Base-by-base conservation (phyloP, 148 eudicot genomes). In the Rhododendron molle region DNA sequence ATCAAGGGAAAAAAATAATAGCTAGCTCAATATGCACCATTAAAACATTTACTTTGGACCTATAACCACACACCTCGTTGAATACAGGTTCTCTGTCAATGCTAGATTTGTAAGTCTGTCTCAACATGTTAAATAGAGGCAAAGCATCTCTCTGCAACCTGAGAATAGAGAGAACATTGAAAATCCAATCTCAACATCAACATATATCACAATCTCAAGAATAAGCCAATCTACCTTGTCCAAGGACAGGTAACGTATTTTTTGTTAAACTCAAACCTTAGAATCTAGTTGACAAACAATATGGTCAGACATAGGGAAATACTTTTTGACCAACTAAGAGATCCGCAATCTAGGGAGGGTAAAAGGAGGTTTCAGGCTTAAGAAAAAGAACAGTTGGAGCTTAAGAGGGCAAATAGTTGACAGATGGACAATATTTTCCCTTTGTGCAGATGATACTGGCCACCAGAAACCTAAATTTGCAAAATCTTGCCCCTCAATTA, bases 71-170 rank as follows among this genome's bases (percentile, higher is more conserved):
- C 18, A 95, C 99, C 94, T 96, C 99, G 58, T 92, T 87, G 78
- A 93, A 91, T 20, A 89, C 40, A 78, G 99, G 92, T 62, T 96
- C 99, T 85, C 94, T 89, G 78, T 95, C 92, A 83, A 95, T 91
- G 88, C 91, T 88, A 12, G 95, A 88, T 83, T 87, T 86, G 92
- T 93, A 96, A 84, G 85, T 91, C 89, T 95, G 98, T 87, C 92
- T 93, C 92, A 96, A 87, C 92, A 93, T 93, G 86, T 93, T 90
- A 82, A 94, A 96, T 11, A 96, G 91, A 56, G 99, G 99, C 89
- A 96, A 90, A 88, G 99, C 99, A 88, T 96, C 98, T 89, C 99
- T 94, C 92, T 93, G 89, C 92, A 96, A 88, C 91, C 99, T 96
- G 94, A 87, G 90, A 56, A 71, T 58, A 52, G 78, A 77, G 13